Percentiles rank a stretch among this genome's conserved stretches.
phyloP scores from a whole-genome alignment of 495 filamentous ascomycete species.

The Penicillium pancosmium region DNA sequence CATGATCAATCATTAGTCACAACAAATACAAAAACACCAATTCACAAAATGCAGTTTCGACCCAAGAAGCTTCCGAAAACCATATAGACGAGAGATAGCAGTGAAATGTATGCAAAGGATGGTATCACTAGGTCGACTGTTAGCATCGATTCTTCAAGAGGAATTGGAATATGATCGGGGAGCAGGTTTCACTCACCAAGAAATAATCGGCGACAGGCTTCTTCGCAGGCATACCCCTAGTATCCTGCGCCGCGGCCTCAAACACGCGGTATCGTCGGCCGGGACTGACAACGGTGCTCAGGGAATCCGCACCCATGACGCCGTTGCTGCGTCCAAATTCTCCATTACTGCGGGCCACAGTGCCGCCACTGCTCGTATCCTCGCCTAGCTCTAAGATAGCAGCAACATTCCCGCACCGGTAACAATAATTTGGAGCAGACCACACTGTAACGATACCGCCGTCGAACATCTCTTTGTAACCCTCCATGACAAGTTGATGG shows the following conservation, averaged over 20 bases:
- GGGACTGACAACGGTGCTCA: constrained; percentile 64
- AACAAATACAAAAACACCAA: constrained; percentile 26
- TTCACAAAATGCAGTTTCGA: constrained; percentile 25
- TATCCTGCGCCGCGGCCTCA: constrained; percentile 95
- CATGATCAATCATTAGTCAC: constrained; percentile 33
- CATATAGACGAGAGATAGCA: constrained; percentile 21
- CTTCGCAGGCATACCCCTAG: constrained; percentile 97
- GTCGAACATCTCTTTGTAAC: constrained; percentile 99
- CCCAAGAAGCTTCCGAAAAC: constrained; percentile 17
- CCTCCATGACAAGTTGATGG: constrained; percentile 98
- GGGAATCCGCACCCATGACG: constrained; percentile 26
- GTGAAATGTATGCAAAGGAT: constrained; percentile 17
- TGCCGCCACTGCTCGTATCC: constrained; percentile 75
- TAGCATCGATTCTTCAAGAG: constrained; percentile 8
- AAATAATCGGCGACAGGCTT: constrained; percentile 99
- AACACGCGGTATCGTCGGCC: constrained; percentile 94
- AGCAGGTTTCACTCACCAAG: constrained; percentile 50
- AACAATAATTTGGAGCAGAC: constrained; percentile 98
- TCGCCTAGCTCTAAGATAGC: constrained; percentile 92
- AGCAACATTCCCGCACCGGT: constrained; percentile 95
- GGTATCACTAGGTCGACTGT: constrained; percentile 27
- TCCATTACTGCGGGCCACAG: constrained; percentile 77
- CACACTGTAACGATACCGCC: constrained; percentile 93
- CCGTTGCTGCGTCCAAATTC: constrained; percentile 66
- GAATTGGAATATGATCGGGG: neutral